phyloP scores from a whole-genome alignment of 306 rosid species.

The Pyrus pyrifolia region DNA sequence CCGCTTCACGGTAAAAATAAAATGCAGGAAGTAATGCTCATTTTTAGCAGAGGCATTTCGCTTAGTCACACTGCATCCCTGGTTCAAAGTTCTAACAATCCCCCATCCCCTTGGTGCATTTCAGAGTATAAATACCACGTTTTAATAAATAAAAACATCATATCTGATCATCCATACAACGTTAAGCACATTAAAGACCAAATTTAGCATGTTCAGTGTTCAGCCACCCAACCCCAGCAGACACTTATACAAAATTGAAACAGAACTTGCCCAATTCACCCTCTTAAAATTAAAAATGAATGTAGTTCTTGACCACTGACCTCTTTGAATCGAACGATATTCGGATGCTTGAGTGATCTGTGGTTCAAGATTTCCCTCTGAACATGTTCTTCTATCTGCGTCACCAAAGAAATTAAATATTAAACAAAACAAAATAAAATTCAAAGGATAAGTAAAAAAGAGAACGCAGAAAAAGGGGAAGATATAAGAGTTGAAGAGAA shows the following conservation, averaged over 20 bases:
- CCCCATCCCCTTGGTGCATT: background rate
- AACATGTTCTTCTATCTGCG: conserved; percentile 78
- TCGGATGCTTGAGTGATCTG: conserved; percentile 80
- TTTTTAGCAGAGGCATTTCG: background rate
- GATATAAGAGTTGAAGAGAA: background rate
- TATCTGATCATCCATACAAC: background rate
- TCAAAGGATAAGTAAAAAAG: background rate
- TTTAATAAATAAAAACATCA: background rate
- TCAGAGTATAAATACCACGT: background rate
- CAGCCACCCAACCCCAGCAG: background rate
- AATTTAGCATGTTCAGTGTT: background rate
- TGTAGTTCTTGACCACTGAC: conserved; percentile 11
- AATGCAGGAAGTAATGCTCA: background rate
- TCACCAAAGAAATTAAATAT: background rate
- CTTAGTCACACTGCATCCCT: background rate
- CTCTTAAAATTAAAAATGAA: background rate
- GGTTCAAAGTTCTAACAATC: background rate
- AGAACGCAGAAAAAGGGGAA: background rate
- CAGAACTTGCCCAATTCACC: background rate
- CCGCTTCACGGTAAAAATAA: background rate
- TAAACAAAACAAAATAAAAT: background rate
- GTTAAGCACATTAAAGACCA: background rate
- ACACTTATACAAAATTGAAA: background rate
- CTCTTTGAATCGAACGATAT: conserved; percentile 81
- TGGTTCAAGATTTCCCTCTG: conserved; percentile 87